Conservation (phyloP, 192 early-diverging fungal genomes). For the Linnemannia hyalina region DNA sequence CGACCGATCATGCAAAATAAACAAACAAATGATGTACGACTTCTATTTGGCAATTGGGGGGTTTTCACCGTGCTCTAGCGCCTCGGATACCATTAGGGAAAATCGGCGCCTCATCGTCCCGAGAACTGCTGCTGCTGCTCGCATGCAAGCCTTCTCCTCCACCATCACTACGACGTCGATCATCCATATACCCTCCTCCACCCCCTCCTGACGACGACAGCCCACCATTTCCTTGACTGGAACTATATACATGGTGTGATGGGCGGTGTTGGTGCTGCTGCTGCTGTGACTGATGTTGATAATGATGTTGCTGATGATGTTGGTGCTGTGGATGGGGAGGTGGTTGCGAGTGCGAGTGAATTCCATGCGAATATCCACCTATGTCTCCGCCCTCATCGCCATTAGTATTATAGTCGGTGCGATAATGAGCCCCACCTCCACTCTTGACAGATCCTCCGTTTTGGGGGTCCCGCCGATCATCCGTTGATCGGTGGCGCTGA, state of each 20-base stretch:
- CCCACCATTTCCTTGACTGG: constrained; percentile 16
- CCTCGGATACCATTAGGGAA: constrained; percentile 43
- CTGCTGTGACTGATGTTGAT: not conserved
- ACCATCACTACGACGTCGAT: constrained; percentile 18
- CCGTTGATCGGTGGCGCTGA: constrained; percentile 28
- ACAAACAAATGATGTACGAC: not conserved
- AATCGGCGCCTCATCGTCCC: constrained; percentile 32
- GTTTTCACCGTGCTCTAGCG: constrained; percentile 36
- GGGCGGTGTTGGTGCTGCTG: not conserved
- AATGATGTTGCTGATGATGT: not conserved
- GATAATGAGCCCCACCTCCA: not conserved
- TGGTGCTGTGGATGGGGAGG: not conserved
- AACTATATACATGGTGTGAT: constrained; percentile 36
- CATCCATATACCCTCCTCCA: not conserved
- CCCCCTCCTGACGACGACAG: not conserved
- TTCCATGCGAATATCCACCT: constrained; percentile 2
- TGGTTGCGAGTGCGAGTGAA: not conserved
- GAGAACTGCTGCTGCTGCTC: not conserved
- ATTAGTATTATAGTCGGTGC: constrained; percentile 12
- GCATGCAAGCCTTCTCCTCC: not conserved
- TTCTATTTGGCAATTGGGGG: not conserved
- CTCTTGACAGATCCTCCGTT: not conserved
- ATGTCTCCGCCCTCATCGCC: constrained; percentile 2
- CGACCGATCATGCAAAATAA: not conserved
- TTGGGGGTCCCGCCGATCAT: constrained; percentile 19